Conservation (phyloP, 345 rosid species). For the Lenwebbia sp. region DNA sequence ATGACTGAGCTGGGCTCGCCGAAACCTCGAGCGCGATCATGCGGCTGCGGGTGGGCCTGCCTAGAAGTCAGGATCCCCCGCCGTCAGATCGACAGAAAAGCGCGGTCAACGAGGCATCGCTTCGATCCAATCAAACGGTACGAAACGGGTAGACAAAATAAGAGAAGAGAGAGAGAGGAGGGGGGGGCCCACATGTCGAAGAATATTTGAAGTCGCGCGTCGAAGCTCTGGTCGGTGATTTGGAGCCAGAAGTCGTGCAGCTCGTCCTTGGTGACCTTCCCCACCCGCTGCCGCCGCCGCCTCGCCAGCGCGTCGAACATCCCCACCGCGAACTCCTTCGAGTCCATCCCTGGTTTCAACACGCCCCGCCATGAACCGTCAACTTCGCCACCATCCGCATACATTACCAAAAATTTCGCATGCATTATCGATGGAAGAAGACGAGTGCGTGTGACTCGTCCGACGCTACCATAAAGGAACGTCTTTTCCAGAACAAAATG, state of each 20-base stretch:
- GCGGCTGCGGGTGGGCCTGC: background rate
- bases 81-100: background rate
- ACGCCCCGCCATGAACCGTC: background rate
- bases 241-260: constrained; percentile 88
- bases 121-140: background rate
- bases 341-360: constrained; percentile 61
- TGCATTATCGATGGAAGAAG: too few species aligned
- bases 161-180: background rate
- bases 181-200: constrained; percentile 60
- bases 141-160: background rate
- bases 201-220: constrained; percentile 94
- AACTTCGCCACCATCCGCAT: background rate
- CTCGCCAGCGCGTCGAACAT: constrained; percentile 73
- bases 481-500: background rate
- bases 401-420: background rate
- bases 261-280: constrained; percentile 59
- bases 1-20: background rate
- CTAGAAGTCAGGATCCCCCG: background rate
- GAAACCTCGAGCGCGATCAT: background rate
- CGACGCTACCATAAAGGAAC: background rate
- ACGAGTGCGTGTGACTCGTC: background rate
- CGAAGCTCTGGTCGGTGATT: constrained; percentile 86
- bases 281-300: constrained; percentile 42
- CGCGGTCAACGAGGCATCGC: background rate
- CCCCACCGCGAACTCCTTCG: constrained; percentile 83